Conservation (phyloP, 2,329 filamentous ascomycete genomes). For the Pseudopithomyces chartarum region DNA sequence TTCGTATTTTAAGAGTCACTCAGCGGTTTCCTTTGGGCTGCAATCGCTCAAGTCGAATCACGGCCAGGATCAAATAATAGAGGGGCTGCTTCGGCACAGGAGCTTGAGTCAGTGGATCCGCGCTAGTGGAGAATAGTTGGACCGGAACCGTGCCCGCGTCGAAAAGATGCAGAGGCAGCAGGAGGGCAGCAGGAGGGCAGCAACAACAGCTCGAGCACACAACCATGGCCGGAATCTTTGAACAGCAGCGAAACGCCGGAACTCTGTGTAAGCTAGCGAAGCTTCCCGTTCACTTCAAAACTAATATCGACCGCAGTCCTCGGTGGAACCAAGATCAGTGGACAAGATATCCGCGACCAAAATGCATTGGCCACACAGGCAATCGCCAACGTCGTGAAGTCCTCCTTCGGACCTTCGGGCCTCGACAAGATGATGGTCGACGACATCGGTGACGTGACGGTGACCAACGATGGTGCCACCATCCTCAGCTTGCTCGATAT, state of each 20-base stretch:
- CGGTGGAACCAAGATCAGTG: conserved; percentile 96
- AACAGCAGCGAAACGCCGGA: conserved; percentile 88
- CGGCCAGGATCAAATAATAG: conserved; percentile 23
- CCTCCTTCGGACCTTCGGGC: conserved; percentile 94
- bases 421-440: conserved; percentile 99
- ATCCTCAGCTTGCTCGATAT: conserved; percentile 95
- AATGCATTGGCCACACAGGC: conserved; percentile 96
- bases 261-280: conserved; percentile 72
- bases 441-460: conserved; percentile 98
- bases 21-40: conserved; percentile 18
- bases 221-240: conserved; percentile 91
- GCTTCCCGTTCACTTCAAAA: conserved; percentile 3
- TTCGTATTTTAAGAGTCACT: conserved; percentile 20
- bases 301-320: conserved; percentile 65
- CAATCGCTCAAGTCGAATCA: conserved; percentile 17
- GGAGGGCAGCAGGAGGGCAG: conserved; percentile 28
- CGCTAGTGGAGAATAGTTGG: conserved; percentile 6
- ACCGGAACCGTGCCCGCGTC: conserved; percentile 27
- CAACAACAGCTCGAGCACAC: conserved; percentile 32
- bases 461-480: conserved; percentile 97
- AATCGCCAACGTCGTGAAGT: conserved; percentile 98
- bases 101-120: conserved; percentile 26
- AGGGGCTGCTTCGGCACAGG: conserved; percentile 20
- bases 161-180: conserved; percentile 37
- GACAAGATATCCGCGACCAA: conserved; percentile 94